These are phyloP conservation scores for Tagetes patula DNA, from an alignment of 129 eudicot species.

Conservation along the genomic window DNA sequence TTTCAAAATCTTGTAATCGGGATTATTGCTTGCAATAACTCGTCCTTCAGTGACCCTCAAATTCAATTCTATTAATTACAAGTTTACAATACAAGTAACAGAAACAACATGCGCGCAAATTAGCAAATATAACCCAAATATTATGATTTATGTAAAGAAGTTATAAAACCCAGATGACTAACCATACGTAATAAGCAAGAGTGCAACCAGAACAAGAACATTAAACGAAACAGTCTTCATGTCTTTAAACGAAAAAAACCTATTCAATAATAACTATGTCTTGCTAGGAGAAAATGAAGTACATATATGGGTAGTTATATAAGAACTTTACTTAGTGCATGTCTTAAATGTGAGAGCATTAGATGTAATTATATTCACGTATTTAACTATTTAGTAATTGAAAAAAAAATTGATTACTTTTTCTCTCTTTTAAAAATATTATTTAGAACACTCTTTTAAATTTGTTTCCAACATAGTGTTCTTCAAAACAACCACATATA, in stretches of 20 bases:
- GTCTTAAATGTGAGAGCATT: not conserved
- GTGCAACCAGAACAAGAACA: constrained; percentile 1
- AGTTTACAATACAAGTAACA: too few relatives aligned
- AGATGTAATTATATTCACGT: not conserved
- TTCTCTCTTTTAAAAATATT: too few relatives aligned
- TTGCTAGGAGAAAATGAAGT: not conserved
- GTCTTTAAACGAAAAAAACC: not conserved
- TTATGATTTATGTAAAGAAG: not conserved
- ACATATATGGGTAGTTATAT: not conserved
- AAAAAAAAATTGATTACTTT: too few relatives aligned
- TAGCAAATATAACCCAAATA: not conserved
- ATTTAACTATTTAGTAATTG: too few relatives aligned
- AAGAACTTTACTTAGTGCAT: not conserved
- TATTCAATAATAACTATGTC: not conserved
- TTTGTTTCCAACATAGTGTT: too few relatives aligned
- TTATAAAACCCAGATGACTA: not conserved
- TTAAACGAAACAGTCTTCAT: constrained; percentile 4
- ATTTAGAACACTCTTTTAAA: too few relatives aligned
- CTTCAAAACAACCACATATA: too few relatives aligned
- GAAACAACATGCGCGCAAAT: too few relatives aligned
- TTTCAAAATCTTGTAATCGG: not conserved
- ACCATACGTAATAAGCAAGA: not conserved
- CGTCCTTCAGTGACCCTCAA: constrained; percentile 13
- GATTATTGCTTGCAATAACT: not conserved
- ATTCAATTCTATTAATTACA: not conserved